Evolutionary conservation across 495 filamentous ascomycete species (phyloP), one percentile per base, ranked within the genome.

Genomic region (Thermothielavioides terrestris): DNA sequence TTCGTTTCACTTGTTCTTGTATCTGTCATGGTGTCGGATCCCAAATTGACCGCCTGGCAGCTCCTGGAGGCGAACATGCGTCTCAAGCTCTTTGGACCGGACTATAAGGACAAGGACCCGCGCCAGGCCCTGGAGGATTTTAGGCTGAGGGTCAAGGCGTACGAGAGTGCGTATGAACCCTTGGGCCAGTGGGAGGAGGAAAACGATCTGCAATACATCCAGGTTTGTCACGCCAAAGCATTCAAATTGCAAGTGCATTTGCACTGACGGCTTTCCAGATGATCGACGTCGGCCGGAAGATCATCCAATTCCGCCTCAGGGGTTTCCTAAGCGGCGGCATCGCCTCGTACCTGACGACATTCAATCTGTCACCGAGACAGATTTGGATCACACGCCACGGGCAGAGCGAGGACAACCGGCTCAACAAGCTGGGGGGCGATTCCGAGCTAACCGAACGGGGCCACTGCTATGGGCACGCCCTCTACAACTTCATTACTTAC

Each of bases 381-480:
- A 96, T 98, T 46, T 98, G 92, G 92, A 91, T 98, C 61, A 98
- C 92, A 0, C 76, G 92, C 22, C 92, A 98, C 58, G 91, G 92
- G 27, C 83, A 90, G 67, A 91, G 84, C 44, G 23, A 74, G 40
- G 90, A 96, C 57, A 94, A 96, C 63, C 70, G 82, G 49, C 66
- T 76, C 0, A 85, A 86, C 39, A 88, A 84, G 51, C 86, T 94
- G 37, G 90, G 89, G 5, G 89, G 90, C 17, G 83, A 96, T 61
- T 88, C 88, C 1, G 77, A 84, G 50, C 76, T 96, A 10, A 91
- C 82, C 43, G 77, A 82, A 42, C 82, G 81, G 30, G 90, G 90
- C 27, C 73, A 74, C 53, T 68, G 68, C 45, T 96, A 94, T 57
- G 86, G 81, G 26, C 72, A 76, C 52, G 80, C 80, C 5, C 71